Conservation (phyloP, 2,329 filamentous ascomycete species). For the Raffaelea ambrosiae region DNA sequence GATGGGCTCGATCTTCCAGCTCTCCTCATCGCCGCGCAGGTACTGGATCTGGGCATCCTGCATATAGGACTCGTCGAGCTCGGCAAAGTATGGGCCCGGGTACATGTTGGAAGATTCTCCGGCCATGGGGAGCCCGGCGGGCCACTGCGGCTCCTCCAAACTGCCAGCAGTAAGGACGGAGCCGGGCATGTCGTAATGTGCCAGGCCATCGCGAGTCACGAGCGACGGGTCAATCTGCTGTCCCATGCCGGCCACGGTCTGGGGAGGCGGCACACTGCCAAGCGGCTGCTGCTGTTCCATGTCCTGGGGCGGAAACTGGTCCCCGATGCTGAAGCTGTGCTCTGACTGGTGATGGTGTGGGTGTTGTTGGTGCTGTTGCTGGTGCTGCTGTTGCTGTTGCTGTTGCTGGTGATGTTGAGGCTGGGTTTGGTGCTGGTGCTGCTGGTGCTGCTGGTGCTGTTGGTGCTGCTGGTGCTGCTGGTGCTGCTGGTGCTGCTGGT, state of each 20-base stretch:
- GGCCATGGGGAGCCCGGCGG: conserved; percentile 4
- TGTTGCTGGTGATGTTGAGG: too few relatives aligned
- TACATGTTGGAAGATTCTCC: conserved; percentile 6
- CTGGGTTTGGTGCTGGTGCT: too few relatives aligned
- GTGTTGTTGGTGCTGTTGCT: too few relatives aligned
- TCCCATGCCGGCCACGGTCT: conserved; percentile 7
- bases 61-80: conserved; percentile 19
- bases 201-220: conserved; percentile 11
- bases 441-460: too few relatives aligned
- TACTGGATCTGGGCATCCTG: conserved; percentile 12
- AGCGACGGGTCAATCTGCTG: conserved; percentile 22
- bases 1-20: conserved; percentile 18
- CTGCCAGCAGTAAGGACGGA: conserved; percentile 4
- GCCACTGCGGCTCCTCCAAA: conserved; percentile 7
- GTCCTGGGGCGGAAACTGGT: conserved; percentile 1
- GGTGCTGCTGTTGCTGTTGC: too few relatives aligned
- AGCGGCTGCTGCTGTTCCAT: conserved; percentile 1
- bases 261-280: neutral
- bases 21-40: conserved; percentile 14
- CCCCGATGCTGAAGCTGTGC: neutral
- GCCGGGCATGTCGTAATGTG: conserved; percentile 15
- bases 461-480: too few relatives aligned
- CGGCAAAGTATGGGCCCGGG: conserved; percentile 16
- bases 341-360: too few relatives aligned
- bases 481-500: too few relatives aligned